These are phyloP conservation scores for Colletotrichum somersetense DNA, from an alignment of 2,329 filamentous ascomycete species.

Conservation along the genomic window DNA sequence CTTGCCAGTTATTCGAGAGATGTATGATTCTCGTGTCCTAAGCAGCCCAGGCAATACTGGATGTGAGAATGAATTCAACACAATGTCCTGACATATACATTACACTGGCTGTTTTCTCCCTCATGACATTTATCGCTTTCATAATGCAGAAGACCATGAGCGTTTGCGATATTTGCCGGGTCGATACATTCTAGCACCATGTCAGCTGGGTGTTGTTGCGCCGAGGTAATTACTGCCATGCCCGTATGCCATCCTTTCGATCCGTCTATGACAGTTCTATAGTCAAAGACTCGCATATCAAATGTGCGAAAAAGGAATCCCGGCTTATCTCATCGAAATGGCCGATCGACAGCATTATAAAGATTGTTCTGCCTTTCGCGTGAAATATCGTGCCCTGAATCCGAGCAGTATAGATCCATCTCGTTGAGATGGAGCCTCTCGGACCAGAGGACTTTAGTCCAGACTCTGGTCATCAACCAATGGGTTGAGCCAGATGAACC, in stretches of 20 bases:
- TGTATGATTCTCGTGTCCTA: not conserved
- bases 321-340: not conserved
- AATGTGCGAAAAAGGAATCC: no score
- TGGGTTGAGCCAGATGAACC: conserved; percentile 13
- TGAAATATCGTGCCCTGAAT: not conserved
- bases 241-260: no score
- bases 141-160: no score
- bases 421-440: conserved; percentile 8
- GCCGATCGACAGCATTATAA: not conserved
- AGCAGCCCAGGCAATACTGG: not conserved
- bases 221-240: no score
- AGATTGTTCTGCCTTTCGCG: not conserved
- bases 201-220: no score
- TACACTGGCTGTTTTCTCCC: no score
- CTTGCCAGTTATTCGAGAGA: not conserved
- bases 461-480: not conserved
- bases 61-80: not conserved
- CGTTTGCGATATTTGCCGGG: no score
- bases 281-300: not conserved
- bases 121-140: no score
- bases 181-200: no score
- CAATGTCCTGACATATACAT: no score
- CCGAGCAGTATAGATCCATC: conserved; percentile 5
- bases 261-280: not conserved
- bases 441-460: not conserved